Evolutionary conservation across 345 rosid species (phyloP), one percentile per base, ranked within the genome.

Genomic region (Arabidopsis suecica): DNA sequence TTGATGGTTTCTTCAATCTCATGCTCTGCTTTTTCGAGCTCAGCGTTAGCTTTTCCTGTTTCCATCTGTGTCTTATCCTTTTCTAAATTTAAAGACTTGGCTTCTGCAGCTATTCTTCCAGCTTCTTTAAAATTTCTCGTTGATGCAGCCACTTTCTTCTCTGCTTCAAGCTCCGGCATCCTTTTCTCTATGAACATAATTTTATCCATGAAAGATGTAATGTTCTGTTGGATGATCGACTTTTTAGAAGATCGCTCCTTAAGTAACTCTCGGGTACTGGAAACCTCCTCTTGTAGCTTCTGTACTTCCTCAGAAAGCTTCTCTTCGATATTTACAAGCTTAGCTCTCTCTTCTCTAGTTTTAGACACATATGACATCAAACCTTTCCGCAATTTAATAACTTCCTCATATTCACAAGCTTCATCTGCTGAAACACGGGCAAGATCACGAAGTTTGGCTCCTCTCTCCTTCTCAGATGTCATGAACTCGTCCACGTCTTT

Each of bases 71-170:
- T 59, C 20, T 63, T 75, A 48, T 90, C 93, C 83, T 86, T 93
- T 65, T 93, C 98, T 57, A 83, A 58, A 71, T 49, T 80, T 72
- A 93, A 83, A 5, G 98, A 86, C 85, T 93, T 93, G 1, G 89
- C 88, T 80, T 93, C 98, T 53, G 95, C 88, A 61, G 98, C 95
- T 80, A 93, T 69, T 74, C 97, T 78, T 38, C 89, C 98, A 53
- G 98, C 98, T 83, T 93, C 98, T 82, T 89, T 93, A 81, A 93
- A 93, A 78, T 90, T 90, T 85, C 98, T 89, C 12, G 88, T 87
- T 9, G 89, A 74, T 23, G 96, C 96, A 65, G 93, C 95, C 58
- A 90, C 89, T 80, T 86, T 93, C 88, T 93, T 93, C 85, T 93
- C 95, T 40, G 89, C 81, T 80, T 93, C 97, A 23, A 93, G 89